A percentile compares a stretch with the other conserved stretches of the same genome.
phyloP scores from a whole-genome alignment of 1,284 basidiomycete species.

The Tetrapyrgos nigripes region DNA sequence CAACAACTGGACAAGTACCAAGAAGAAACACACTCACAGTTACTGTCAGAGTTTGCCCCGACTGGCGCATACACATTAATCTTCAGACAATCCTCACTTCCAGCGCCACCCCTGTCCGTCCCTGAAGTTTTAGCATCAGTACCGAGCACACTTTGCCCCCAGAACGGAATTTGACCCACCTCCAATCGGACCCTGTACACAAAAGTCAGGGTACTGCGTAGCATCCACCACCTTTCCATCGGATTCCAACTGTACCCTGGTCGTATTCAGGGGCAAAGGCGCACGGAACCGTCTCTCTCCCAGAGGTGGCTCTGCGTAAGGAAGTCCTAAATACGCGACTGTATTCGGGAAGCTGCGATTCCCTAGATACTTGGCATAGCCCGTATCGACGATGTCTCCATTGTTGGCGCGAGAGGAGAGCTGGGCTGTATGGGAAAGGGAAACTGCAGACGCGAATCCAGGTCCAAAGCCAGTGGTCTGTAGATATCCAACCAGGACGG shows the following conservation, averaged over 20 bases:
- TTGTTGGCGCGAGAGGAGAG: not conserved
- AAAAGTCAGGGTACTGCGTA: slow-evolving; percentile 58
- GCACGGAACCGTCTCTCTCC: slow-evolving; percentile 56
- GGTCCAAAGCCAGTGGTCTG: not conserved
- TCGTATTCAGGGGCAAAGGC: slow-evolving; percentile 51
- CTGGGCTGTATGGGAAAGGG: no score
- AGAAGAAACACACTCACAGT: slow-evolving; percentile 36
- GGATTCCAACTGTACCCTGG: slow-evolving; percentile 39
- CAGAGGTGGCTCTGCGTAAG: slow-evolving; percentile 62
- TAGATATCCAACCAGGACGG: not conserved
- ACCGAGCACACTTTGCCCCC: not conserved
- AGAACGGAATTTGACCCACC: slow-evolving; percentile 33
- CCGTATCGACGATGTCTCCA: slow-evolving; percentile 50
- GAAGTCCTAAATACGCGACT: slow-evolving; percentile 62
- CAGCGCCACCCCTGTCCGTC: slow-evolving; percentile 63
- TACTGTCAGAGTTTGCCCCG: slow-evolving; percentile 46
- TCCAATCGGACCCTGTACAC: slow-evolving; percentile 61
- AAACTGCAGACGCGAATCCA: not conserved
- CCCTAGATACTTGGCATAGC: slow-evolving; percentile 59
- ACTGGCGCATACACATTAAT: slow-evolving; percentile 61
- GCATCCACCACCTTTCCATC: slow-evolving; percentile 51
- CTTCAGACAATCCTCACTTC: slow-evolving; percentile 65
- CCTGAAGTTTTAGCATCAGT: slow-evolving; percentile 27
- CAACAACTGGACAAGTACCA: not conserved
- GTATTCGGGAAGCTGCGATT: slow-evolving; percentile 57